Evolutionary conservation across 108 stramenopile genomes (phyloP), one percentile per base, ranked within the genome.

Genomic region (Nitzschia inconspicua): DNA sequence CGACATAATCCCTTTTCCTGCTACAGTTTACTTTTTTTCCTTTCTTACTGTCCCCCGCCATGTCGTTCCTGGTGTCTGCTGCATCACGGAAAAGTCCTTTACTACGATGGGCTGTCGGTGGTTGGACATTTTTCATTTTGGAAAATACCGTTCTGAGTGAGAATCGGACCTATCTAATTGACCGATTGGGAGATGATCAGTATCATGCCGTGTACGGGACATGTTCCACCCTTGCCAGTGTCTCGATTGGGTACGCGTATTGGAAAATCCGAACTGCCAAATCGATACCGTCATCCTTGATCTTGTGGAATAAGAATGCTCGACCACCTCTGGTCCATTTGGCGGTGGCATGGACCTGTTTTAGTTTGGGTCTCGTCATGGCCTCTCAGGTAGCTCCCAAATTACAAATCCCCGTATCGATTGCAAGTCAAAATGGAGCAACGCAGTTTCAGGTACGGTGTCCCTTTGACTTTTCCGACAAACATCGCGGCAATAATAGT

Each of bases 81-180:
- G n/a, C n/a, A n/a, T n/a, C n/a, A n/a, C n/a, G n/a, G n/a, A n/a
- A n/a, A n/a, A n/a, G n/a, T n/a, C n/a, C 80, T 35, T 35, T 71
- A 6, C 59, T 85, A 26, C 73, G 72, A 64, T 93, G 88, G 88
- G 92, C 86, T 6, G 64, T 70, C 3, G 82, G 80, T 3, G 82
- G 85, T 0, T 93, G 92, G 92, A 40, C 79, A 13, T 81, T 93
- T 56, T 93, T 93, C 68, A 77, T 89, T 41, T 66, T 73, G 30
- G 92, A 96, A 49, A 96, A 96, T 55, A 71, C 82, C 32, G 40
- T 96, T 20, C 65, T 96, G n/a, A 84, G 84, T 44, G 90, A 96
- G 61, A 96, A 96, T 70, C 82, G 95, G 36, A 79, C 88, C 0
- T 70, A 46, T 49, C 60, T 96, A 14, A 89, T 96, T 44, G 57